phyloP scores from a whole-genome alignment of 352 stramenopile species.

The Globisporangium irregulare region DNA sequence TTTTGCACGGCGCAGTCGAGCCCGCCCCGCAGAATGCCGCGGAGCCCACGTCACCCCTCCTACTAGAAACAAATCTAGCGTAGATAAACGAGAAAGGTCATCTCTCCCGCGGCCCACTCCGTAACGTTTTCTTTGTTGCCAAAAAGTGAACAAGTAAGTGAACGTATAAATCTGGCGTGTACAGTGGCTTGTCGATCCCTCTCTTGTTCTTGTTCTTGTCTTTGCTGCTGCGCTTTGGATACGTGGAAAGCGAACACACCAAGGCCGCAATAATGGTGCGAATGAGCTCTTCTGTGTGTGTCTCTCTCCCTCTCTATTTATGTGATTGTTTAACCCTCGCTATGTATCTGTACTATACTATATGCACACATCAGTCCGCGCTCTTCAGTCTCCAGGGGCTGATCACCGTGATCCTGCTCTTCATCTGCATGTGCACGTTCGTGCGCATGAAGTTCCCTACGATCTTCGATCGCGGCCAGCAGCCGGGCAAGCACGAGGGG shows the following conservation, averaged over 20 bases:
- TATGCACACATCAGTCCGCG: slow-evolving; percentile 71
- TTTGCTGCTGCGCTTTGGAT: not conserved
- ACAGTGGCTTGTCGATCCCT: not conserved
- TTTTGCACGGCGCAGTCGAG: not conserved
- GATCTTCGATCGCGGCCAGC: slow-evolving; percentile 91
- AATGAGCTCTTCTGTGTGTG: not conserved
- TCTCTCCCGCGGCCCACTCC: slow-evolving; percentile 11
- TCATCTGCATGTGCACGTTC: slow-evolving; percentile 98
- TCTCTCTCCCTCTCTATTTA: not conserved
- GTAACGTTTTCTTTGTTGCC: slow-evolving; percentile 12
- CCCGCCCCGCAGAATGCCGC: slow-evolving; percentile 6
- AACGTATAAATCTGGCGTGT: slow-evolving; percentile 20
- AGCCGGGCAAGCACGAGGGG: slow-evolving; percentile 83
- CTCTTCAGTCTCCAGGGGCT: slow-evolving; percentile 97
- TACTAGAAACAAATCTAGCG: not conserved
- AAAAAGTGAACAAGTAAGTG: not conserved
- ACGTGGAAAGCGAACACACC: slow-evolving; percentile 7
- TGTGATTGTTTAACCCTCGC: not conserved
- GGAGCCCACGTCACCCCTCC: not conserved
- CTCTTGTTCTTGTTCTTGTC: not conserved
- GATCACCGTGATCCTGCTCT: slow-evolving; percentile 94
- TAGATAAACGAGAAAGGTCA: slow-evolving; percentile 6
- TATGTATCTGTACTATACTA: not conserved
- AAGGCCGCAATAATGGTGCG: slow-evolving; percentile 3
- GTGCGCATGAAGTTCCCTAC: slow-evolving; percentile 93